Conservation (phyloP, 2,329 filamentous ascomycete species). For the Achaetomium macrosporum region DNA sequence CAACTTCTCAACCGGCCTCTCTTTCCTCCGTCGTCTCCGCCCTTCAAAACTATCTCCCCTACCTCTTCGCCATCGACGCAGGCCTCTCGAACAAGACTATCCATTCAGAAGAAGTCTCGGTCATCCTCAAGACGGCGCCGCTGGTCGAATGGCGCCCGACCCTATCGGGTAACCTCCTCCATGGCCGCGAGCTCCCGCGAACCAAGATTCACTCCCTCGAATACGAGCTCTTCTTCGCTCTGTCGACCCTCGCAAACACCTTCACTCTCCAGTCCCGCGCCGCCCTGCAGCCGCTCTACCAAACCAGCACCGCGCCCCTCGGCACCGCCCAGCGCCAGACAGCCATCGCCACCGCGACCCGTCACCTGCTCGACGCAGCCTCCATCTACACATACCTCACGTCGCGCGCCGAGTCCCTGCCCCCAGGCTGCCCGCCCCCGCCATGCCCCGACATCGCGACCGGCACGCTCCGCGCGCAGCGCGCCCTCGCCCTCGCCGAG, state of each 20-base stretch:
- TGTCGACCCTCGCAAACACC: slow-evolving; percentile 71
- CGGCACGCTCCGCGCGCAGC: slow-evolving; percentile 49
- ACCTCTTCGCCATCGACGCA: slow-evolving; percentile 70
- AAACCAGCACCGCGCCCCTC: slow-evolving; percentile 54
- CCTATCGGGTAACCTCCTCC: slow-evolving; percentile 55
- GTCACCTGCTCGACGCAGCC: slow-evolving; percentile 69
- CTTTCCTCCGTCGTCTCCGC: slow-evolving; percentile 64
- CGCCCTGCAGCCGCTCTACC: slow-evolving; percentile 68
- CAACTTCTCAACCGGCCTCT: slow-evolving; percentile 62
- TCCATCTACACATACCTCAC: slow-evolving; percentile 70
- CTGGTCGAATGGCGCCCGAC: slow-evolving; percentile 82
- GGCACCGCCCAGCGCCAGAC: slow-evolving; percentile 60
- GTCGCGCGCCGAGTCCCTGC: slow-evolving; percentile 44
- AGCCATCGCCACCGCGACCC: slow-evolving; percentile 68
- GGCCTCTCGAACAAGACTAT: slow-evolving; percentile 55
- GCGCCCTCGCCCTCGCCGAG: slow-evolving; percentile 71
- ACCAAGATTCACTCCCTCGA: slow-evolving; percentile 68
- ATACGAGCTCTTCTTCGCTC: slow-evolving; percentile 73
- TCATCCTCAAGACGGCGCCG: slow-evolving; percentile 55
- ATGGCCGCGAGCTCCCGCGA: slow-evolving; percentile 52
- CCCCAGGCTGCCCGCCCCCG: slow-evolving; percentile 23
- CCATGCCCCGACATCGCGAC: slow-evolving; percentile 51
- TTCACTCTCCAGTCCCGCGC: slow-evolving; percentile 67
- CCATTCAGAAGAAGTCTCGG: slow-evolving; percentile 55
- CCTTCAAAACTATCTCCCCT: slow-evolving; percentile 74